These are phyloP conservation scores for Barnettozyma populi DNA, from an alignment of 805 yeast genomes.

Conservation along the genomic window DNA sequence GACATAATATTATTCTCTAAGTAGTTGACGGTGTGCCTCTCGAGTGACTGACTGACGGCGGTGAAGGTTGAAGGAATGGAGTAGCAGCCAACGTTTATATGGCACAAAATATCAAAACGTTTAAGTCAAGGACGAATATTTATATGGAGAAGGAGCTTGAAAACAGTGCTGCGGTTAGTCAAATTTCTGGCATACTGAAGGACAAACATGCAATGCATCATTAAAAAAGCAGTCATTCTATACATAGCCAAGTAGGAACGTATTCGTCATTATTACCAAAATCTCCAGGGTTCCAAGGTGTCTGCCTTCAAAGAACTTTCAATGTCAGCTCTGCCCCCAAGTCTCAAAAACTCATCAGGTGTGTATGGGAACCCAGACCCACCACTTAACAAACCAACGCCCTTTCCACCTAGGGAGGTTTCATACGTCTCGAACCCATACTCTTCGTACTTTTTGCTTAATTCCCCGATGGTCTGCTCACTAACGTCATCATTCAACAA, in stretches of 20 bases:
- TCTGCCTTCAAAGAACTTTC: conserved; percentile 43
- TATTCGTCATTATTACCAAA: conserved; percentile 41
- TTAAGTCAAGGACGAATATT: too few relatives aligned
- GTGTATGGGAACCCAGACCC: conserved; percentile 15
- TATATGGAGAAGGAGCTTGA: too few relatives aligned
- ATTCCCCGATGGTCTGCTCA: conserved; percentile 30
- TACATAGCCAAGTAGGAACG: neutral
- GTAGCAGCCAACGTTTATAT: too few relatives aligned
- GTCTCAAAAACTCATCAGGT: conserved; percentile 33
- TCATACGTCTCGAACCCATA: conserved; percentile 70
- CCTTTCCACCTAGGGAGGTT: conserved; percentile 84
- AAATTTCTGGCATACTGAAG: too few relatives aligned
- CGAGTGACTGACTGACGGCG: too few relatives aligned
- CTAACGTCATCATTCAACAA: conserved; percentile 43
- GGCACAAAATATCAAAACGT: too few relatives aligned
- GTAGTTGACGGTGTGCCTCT: too few relatives aligned
- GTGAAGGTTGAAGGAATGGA: too few relatives aligned
- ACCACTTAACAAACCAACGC: conserved; percentile 54
- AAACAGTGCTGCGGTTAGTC: too few relatives aligned
- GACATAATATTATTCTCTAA: too few relatives aligned
- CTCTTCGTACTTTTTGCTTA: conserved; percentile 31
- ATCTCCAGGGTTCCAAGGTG: conserved; percentile 45
- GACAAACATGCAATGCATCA: neutral
- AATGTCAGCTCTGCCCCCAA: conserved; percentile 40
- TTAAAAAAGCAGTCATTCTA: neutral